phyloP scores from a whole-genome alignment of 2,329 filamentous ascomycete species.

The Aspergillus sp. region DNA sequence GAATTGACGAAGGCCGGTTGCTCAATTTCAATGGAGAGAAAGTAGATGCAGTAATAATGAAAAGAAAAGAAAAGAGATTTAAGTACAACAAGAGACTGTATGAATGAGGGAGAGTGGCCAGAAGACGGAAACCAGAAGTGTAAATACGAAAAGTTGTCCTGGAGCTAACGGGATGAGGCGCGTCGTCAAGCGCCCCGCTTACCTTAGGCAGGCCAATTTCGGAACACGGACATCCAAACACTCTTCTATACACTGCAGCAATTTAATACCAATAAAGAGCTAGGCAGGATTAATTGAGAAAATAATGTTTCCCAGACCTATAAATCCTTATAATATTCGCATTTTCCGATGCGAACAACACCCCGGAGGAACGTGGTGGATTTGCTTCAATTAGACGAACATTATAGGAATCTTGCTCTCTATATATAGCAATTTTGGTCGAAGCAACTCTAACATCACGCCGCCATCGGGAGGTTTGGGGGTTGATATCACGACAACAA shows the following conservation, averaged over 20 bases:
- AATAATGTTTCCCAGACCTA: background rate
- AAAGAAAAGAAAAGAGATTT: background rate
- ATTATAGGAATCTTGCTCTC: background rate
- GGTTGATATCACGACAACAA: too few species aligned
- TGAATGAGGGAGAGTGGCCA: slow-evolving; percentile 1
- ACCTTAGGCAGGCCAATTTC: background rate
- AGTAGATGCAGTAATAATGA: background rate
- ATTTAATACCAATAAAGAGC: background rate
- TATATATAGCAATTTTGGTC: background rate
- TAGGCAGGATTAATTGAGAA: background rate
- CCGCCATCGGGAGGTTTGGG: too few species aligned
- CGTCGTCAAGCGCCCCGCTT: slow-evolving; percentile 7
- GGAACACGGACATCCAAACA: background rate
- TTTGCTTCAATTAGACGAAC: background rate
- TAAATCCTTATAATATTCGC: background rate
- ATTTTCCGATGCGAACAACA: background rate
- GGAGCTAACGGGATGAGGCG: slow-evolving; percentile 11
- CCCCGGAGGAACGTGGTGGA: background rate
- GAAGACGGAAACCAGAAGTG: slow-evolving; percentile 4
- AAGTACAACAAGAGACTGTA: background rate
- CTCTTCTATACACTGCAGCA: background rate
- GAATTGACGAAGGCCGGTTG: background rate
- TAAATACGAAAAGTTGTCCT: slow-evolving; percentile 14
- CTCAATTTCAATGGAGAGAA: background rate
- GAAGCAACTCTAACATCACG: background rate